Conservation (phyloP, 306 rosid species). For the Sechiopsis laciniata region DNA sequence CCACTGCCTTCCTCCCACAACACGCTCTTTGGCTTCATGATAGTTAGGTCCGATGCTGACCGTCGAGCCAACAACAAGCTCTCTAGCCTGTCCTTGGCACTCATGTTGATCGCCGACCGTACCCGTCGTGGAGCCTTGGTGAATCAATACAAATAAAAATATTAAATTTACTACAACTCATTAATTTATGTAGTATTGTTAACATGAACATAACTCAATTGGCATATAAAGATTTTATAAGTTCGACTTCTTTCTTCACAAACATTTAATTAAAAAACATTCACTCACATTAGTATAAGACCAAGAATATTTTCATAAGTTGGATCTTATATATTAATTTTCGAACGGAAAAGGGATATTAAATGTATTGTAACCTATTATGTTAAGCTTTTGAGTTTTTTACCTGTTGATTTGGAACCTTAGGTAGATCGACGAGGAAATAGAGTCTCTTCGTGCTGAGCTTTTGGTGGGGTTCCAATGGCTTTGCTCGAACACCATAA, state of each 20-base stretch:
- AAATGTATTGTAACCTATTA: too few relatives aligned
- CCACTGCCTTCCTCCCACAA: background rate
- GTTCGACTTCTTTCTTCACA: too few relatives aligned
- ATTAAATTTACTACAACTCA: background rate
- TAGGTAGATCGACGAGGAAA: slow-evolving; percentile 71
- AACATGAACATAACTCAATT: too few relatives aligned
- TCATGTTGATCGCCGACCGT: slow-evolving; percentile 76
- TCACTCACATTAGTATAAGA: too few relatives aligned
- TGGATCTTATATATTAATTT: too few relatives aligned
- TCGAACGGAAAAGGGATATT: too few relatives aligned
- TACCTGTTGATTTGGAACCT: slow-evolving; percentile 24
- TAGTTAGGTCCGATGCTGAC: slow-evolving; percentile 61
- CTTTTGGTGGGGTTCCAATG: slow-evolving; percentile 41
- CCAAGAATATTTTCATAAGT: too few relatives aligned
- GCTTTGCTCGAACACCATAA: slow-evolving; percentile 67
- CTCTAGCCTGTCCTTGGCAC: slow-evolving; percentile 81
- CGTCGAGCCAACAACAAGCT: slow-evolving; percentile 60
- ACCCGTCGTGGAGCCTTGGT: slow-evolving; percentile 46
- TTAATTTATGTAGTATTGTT: too few relatives aligned
- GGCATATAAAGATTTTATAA: too few relatives aligned
- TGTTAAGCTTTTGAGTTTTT: background rate
- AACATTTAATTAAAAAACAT: too few relatives aligned
- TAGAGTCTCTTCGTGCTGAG: slow-evolving; percentile 54
- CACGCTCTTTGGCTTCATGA: slow-evolving; percentile 37
- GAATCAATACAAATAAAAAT: background rate